Evolutionary conservation across 176 grass and related monocot genomes (phyloP).

Genomic region (Bonia amplexicaulis): DNA sequence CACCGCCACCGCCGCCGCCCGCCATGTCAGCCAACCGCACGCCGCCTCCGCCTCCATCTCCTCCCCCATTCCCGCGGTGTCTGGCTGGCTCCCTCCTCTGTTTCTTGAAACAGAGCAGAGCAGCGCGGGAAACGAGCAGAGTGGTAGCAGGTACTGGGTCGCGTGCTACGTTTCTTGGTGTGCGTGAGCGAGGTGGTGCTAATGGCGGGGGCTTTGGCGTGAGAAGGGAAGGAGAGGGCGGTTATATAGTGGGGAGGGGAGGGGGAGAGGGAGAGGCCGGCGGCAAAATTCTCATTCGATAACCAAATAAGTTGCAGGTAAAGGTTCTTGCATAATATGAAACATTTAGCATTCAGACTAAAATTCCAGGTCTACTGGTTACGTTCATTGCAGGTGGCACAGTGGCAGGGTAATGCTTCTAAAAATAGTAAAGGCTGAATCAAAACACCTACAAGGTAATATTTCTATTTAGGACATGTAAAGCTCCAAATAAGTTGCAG

Average conservation of each 20-base stretch:
- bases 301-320: too few relatives aligned
- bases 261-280: constrained; percentile 20
- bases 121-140: neutral
- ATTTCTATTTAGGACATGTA: neutral
- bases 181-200: neutral
- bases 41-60: constrained; percentile 13
- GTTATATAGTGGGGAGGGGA: constrained; percentile 42
- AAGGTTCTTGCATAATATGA: neutral
- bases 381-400: neutral
- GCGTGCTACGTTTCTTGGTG: neutral
- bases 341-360: neutral
- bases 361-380: neutral
- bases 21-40: constrained; percentile 41
- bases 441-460: neutral
- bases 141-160: neutral
- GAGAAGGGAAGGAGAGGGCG: constrained; percentile 31
- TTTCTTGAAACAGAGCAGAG: constrained; percentile 25
- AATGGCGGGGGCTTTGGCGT: constrained; percentile 22
- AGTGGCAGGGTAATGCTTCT: neutral
- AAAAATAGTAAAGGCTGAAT: neutral
- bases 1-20: neutral
- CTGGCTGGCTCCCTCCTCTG: neutral
- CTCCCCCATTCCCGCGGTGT: constrained; percentile 15
- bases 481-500: neutral
- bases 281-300: too few relatives aligned